A percentile compares a stretch with the other conserved stretches of the same genome.
Evolutionary conservation across 148 eudicot species (phyloP).

Genomic region (Rhododendron vialii): DNA sequence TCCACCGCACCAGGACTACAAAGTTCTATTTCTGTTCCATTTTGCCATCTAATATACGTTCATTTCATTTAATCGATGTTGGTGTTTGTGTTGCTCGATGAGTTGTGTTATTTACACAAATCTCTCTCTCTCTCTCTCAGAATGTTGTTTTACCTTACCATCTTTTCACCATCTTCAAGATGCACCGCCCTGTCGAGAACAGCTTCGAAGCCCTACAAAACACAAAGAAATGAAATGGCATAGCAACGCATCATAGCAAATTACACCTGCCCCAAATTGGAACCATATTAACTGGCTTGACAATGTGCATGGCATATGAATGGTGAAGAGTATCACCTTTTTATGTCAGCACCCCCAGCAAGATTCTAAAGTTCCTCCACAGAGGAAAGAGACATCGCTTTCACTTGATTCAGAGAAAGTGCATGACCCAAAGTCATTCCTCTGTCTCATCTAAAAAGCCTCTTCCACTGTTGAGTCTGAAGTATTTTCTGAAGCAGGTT

Average conservation of each 20-base stretch:
- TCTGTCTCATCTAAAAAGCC: constrained; percentile 37
- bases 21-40: no score
- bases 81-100: no score
- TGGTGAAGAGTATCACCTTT: constrained; percentile 48
- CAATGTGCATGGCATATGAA: not conserved
- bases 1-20: no score
- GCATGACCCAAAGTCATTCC: constrained; percentile 54
- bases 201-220: constrained; percentile 86
- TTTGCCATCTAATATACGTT: no score
- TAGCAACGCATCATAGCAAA: not conserved
- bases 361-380: constrained; percentile 89
- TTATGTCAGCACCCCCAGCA: constrained; percentile 92
- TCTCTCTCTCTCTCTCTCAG: not conserved
- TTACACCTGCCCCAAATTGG: constrained; percentile 3
- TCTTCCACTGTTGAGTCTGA: constrained; percentile 43
- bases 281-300: not conserved
- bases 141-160: constrained; percentile 45
- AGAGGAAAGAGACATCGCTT: constrained; percentile 62
- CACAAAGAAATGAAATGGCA: constrained; percentile 12
- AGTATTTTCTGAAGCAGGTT: constrained; percentile 29
- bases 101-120: no score
- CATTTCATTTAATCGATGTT: no score
- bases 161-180: constrained; percentile 82
- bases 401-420: constrained; percentile 40
- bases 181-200: constrained; percentile 95